Conservation (phyloP, 331 rosid genomes). For the Rosa hybrid region DNA sequence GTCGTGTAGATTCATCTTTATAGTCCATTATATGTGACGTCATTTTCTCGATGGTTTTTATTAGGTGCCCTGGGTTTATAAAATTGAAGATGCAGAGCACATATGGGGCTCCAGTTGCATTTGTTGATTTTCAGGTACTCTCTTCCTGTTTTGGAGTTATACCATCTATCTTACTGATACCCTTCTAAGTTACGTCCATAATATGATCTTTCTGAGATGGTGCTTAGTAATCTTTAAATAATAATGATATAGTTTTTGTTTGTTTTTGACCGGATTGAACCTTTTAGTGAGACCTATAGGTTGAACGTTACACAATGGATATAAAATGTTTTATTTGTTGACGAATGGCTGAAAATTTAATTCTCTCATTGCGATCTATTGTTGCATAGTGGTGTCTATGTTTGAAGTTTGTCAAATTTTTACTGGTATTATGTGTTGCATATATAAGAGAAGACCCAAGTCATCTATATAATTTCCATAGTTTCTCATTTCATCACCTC, state of each 20-base stretch:
- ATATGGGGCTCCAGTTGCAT: slow-evolving; percentile 92
- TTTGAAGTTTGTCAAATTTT: neutral
- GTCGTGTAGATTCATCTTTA: slow-evolving; percentile 18
- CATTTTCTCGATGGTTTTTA: slow-evolving; percentile 12
- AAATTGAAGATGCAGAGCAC: slow-evolving; percentile 95
- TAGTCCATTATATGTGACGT: slow-evolving; percentile 6
- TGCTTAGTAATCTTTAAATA: neutral
- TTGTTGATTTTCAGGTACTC: slow-evolving; percentile 91
- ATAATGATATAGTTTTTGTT: neutral
- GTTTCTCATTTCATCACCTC: neutral
- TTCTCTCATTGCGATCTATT: neutral
- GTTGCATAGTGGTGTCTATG: neutral
- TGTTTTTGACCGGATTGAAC: neutral
- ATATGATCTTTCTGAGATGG: neutral
- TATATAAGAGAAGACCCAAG: neutral
- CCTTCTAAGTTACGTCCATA: neutral
- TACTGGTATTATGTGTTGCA: neutral
- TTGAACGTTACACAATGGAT: neutral
- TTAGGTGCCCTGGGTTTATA: slow-evolving; percentile 85
- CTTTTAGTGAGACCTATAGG: neutral
- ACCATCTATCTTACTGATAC: neutral
- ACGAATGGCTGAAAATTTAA: neutral
- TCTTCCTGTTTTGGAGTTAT: neutral
- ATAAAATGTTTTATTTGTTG: neutral
- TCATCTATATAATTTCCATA: neutral